Evolutionary conservation across 2,329 filamentous ascomycete species (phyloP).

Genomic region (Beauveria caledonica): DNA sequence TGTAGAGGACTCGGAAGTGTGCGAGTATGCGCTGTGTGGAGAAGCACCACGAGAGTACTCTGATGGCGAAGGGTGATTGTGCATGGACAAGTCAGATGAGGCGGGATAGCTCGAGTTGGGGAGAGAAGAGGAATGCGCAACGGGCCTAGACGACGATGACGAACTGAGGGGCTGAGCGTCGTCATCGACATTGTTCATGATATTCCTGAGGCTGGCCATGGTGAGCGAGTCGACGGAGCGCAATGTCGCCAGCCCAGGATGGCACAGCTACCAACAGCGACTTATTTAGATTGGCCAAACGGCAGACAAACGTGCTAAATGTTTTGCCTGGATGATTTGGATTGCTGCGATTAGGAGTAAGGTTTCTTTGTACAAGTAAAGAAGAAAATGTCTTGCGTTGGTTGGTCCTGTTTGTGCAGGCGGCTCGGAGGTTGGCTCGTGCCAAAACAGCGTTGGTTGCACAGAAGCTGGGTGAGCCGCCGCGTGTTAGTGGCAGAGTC

Average conservation of each 20-base stretch:
- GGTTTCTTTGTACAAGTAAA: not conserved
- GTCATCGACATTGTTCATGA: slow-evolving; percentile 49
- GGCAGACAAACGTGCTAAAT: not conserved
- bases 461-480: slow-evolving; percentile 4
- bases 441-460: slow-evolving; percentile 3
- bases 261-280: slow-evolving; percentile 15
- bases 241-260: slow-evolving; percentile 20
- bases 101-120: slow-evolving; percentile 30
- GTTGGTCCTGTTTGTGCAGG: not conserved
- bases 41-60: slow-evolving; percentile 28
- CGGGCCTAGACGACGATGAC: not conserved
- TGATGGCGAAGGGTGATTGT: slow-evolving; percentile 22
- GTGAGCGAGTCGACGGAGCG: slow-evolving; percentile 30
- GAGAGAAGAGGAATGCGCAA: not conserved
- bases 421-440: not conserved
- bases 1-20: slow-evolving; percentile 5
- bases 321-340: not conserved
- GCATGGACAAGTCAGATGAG: slow-evolving; percentile 23
- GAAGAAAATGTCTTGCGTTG: not conserved
- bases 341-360: too few relatives aligned
- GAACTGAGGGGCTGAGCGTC: slow-evolving; percentile 22
- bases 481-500: slow-evolving; percentile 7
- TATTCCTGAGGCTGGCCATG: slow-evolving; percentile 49
- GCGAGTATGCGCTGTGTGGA: slow-evolving; percentile 19
- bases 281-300: not conserved